phyloP scores from a whole-genome alignment of 768 basidiomycete genomes.

The Boletus rex-veris region DNA sequence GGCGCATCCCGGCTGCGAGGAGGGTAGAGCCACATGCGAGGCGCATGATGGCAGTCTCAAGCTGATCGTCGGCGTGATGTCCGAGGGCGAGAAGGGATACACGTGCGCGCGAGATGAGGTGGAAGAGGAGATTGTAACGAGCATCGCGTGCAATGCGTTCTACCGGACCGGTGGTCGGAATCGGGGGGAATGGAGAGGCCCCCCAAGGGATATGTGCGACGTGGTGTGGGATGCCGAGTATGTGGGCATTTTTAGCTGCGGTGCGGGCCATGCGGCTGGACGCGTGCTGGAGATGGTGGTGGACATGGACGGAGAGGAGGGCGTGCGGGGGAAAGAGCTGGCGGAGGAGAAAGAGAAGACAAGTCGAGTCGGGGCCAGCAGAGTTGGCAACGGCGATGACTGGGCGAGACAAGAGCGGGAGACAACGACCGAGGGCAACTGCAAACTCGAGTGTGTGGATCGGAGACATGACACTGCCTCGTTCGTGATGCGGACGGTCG shows the following conservation, averaged over 20 bases:
- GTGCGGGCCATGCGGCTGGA: constrained; percentile 54
- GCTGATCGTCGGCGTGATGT: constrained; percentile 81
- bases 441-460: constrained; percentile 51
- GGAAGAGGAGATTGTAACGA: constrained; percentile 52
- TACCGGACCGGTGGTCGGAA: constrained; percentile 42
- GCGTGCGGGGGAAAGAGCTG: constrained; percentile 36
- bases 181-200: constrained; percentile 44
- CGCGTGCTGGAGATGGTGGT: constrained; percentile 64
- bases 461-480: constrained; percentile 11
- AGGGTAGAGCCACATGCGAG: constrained; percentile 53
- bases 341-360: constrained; percentile 66
- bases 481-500: no score
- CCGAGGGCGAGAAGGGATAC: constrained; percentile 55
- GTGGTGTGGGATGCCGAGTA: constrained; percentile 44
- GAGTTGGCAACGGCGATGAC: constrained; percentile 64
- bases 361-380: constrained; percentile 80
- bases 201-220: constrained; percentile 58
- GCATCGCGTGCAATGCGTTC: constrained; percentile 59
- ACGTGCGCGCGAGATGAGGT: constrained; percentile 39
- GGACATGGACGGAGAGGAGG: constrained; percentile 57
- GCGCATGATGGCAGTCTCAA: constrained; percentile 77
- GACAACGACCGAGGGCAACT: constrained; percentile 33
- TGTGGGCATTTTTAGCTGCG: constrained; percentile 41
- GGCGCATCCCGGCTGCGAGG: constrained; percentile 66
- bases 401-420: not conserved